Percentiles rank a stretch among this genome's conserved stretches.
Conservation (phyloP, 179 eudicot species). For the Heliamphora pulchella region DNA sequence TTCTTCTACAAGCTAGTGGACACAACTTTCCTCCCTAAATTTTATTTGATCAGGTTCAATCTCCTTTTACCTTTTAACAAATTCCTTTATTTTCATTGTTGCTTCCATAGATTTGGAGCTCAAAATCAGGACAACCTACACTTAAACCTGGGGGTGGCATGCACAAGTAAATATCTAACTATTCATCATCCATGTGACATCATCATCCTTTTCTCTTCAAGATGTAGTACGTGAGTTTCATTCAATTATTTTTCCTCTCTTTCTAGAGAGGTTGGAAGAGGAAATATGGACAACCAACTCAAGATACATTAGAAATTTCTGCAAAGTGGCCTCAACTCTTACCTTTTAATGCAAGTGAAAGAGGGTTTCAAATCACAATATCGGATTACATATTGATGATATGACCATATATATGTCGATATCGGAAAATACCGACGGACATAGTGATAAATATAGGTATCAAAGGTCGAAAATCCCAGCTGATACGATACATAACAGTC, state of each 20-base stretch:
- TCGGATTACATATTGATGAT: no score
- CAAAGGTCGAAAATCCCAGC: no score
- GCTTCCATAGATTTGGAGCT: not conserved
- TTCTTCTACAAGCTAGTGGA: not conserved
- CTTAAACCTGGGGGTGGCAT: not conserved
- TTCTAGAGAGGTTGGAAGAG: not conserved
- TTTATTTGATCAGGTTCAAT: not conserved
- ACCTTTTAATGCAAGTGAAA: not conserved
- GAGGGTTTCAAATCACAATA: not conserved
- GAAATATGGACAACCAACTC: not conserved
- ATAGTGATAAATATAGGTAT: no score
- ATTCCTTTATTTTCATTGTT: not conserved
- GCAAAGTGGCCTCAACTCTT: not conserved
- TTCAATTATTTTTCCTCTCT: not conserved
- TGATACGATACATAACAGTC: no score
- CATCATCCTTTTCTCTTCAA: not conserved
- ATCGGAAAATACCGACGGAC: no score
- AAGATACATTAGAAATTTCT: not conserved
- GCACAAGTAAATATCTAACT: not conserved
- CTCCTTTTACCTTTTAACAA: not conserved
- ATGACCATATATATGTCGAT: no score
- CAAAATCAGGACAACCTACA: not conserved
- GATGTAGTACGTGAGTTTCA: not conserved
- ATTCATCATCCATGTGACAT: not conserved
- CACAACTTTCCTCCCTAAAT: not conserved